Percentiles rank a stretch among this genome's conserved stretches.
Evolutionary conservation across 2,329 filamentous ascomycete species (phyloP).

Genomic region (Cladobotryum mycophilum): DNA sequence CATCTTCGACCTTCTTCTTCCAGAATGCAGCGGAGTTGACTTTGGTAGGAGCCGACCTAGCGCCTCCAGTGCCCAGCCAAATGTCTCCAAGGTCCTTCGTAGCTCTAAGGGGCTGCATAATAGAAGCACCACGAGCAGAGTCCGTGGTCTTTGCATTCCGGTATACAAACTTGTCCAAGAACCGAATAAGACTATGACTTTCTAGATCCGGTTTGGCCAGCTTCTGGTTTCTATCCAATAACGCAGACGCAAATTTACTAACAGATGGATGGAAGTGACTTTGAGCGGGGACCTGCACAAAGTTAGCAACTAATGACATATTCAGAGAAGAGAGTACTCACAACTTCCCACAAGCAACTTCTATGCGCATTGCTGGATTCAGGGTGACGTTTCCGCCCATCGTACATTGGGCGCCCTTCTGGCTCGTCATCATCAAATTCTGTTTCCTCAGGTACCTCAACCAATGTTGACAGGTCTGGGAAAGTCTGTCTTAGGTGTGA

Average conservation of each 20-base stretch:
- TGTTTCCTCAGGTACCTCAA: slow-evolving; percentile 73
- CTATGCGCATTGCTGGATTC: slow-evolving; percentile 89
- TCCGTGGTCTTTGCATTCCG: slow-evolving; percentile 74
- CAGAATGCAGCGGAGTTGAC: slow-evolving; percentile 89
- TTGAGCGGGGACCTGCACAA: slow-evolving; percentile 28
- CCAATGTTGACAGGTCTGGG: slow-evolving; percentile 69
- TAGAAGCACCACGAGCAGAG: slow-evolving; percentile 69
- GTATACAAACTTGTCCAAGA: slow-evolving; percentile 98
- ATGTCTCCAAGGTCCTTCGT: slow-evolving; percentile 48
- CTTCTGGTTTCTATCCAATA: slow-evolving; percentile 63
- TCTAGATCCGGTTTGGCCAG: slow-evolving; percentile 86
- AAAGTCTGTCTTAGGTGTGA: slow-evolving; percentile 74
- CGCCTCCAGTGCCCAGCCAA: slow-evolving; percentile 47
- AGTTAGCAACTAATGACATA: slow-evolving; percentile 16
- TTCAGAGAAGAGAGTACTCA: slow-evolving; percentile 35
- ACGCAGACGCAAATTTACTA: slow-evolving; percentile 67
- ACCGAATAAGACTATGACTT: slow-evolving; percentile 86
- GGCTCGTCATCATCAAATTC: slow-evolving; percentile 57
- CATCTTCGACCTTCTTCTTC: slow-evolving; percentile 81
- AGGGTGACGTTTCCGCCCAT: slow-evolving; percentile 85
- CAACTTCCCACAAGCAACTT: slow-evolving; percentile 88
- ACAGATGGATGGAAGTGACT: slow-evolving; percentile 92
- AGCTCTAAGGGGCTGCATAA: slow-evolving; percentile 83
- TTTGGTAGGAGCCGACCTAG: slow-evolving; percentile 29
- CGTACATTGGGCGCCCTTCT: slow-evolving; percentile 50